Percentiles rank a stretch among this genome's conserved stretches.
phyloP scores from a whole-genome alignment of 164 flowering plant species.

The Nymphaea thermarum region DNA sequence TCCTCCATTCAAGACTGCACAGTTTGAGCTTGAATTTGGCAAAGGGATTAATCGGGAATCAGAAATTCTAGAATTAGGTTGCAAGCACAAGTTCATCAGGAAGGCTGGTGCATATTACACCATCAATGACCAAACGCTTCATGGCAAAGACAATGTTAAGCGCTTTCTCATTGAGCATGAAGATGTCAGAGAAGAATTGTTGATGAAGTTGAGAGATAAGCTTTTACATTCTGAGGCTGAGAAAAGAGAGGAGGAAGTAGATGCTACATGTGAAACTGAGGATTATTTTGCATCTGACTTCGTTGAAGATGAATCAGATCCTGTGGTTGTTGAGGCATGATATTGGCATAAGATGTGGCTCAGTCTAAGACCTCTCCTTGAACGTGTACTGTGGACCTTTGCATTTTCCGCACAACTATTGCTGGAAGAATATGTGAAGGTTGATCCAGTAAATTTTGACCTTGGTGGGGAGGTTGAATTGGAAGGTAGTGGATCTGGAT shows the following conservation, averaged over 20 bases:
- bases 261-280: background rate
- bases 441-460: too few species aligned
- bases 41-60: slow-evolving; percentile 68
- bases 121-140: slow-evolving; percentile 32
- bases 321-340: background rate
- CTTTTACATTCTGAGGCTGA: slow-evolving; percentile 18
- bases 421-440: too few species aligned
- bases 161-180: slow-evolving; percentile 31
- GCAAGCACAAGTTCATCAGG: slow-evolving; percentile 46
- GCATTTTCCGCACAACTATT: too few species aligned
- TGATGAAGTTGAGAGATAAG: slow-evolving; percentile 47
- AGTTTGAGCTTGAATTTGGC: slow-evolving; percentile 88
- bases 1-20: slow-evolving; percentile 74
- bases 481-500: too few species aligned
- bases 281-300: background rate
- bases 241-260: slow-evolving; percentile 8
- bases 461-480: too few species aligned
- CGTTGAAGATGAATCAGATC: background rate
- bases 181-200: slow-evolving; percentile 35
- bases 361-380: too few species aligned
- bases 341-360: background rate
- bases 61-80: slow-evolving; percentile 59
- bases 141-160: slow-evolving; percentile 61
- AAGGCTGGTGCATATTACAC: slow-evolving; percentile 30
- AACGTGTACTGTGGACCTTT: too few species aligned